Percentiles rank a stretch among this genome's conserved stretches.
These are phyloP conservation scores for Neolecta irregularis DNA, from an alignment of 1,139 yeast species.

Conservation along the genomic window DNA sequence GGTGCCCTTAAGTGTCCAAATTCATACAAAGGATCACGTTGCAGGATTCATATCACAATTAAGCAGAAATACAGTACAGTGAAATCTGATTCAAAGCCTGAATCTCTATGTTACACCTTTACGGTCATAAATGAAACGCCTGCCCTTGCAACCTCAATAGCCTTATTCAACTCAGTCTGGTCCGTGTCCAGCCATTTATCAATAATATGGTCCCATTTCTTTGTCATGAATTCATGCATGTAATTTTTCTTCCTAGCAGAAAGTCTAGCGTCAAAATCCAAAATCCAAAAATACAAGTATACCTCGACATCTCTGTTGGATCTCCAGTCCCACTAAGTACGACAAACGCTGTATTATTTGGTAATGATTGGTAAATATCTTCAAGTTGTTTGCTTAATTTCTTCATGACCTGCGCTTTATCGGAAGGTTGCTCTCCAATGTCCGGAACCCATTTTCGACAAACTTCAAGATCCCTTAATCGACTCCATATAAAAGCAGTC, in stretches of 20 bases:
- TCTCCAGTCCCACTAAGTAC: slow-evolving; percentile 52
- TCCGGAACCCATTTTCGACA: slow-evolving; percentile 21
- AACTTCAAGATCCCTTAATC: slow-evolving; percentile 46
- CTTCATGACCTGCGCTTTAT: slow-evolving; percentile 20
- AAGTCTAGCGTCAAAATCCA: too few relatives aligned
- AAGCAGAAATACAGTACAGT: too few relatives aligned
- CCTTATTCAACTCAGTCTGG: slow-evolving; percentile 28
- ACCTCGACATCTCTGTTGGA: slow-evolving; percentile 35
- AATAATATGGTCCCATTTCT: slow-evolving; percentile 32
- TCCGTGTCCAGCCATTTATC: slow-evolving; percentile 40
- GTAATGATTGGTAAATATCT: slow-evolving; percentile 37
- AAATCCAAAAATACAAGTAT: too few relatives aligned
- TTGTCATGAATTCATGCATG: slow-evolving; percentile 31
- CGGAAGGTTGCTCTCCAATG: slow-evolving; percentile 8
- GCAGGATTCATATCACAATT: too few relatives aligned
- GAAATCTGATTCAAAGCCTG: too few relatives aligned
- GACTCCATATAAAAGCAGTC: slow-evolving; percentile 37
- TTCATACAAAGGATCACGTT: too few relatives aligned
- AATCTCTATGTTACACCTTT: too few relatives aligned
- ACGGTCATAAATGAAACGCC: slow-evolving; percentile 40
- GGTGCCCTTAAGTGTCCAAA: too few relatives aligned
- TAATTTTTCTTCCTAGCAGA: slow-evolving; percentile 27
- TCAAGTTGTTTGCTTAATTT: slow-evolving; percentile 33
- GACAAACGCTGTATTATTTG: slow-evolving; percentile 45
- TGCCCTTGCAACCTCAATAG: slow-evolving; percentile 37